Base-by-base conservation (phyloP, 805 yeast species). In the Candida glaebosa region DNA sequence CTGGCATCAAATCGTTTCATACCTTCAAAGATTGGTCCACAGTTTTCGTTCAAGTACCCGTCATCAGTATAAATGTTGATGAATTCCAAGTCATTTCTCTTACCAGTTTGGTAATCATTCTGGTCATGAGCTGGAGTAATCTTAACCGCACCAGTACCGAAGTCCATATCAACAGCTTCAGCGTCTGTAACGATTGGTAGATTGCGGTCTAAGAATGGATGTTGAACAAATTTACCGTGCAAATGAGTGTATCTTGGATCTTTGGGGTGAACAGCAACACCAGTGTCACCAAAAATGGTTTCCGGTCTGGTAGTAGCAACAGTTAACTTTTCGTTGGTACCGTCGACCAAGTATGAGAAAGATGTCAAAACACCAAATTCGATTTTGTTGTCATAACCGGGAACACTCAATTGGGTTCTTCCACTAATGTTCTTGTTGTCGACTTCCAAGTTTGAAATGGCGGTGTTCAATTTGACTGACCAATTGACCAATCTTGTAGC, bases 291-390 rank as follows among this genome's bases (percentile, higher is more conserved):
- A 57, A 93, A 91, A 52, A 93, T 69, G 45, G 99, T 93, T 72
- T 93, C 99, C 33, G 99, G 99, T 80, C 99, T 91, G 31, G 99
- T 93, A 38, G 99, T 93, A 26, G 99, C 99, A 50, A 93, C 96
- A 43, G 91, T 73, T 40, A 93, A 58, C 65, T 76, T 84, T 69
- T 93, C 99, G 49, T 85, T 91, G 12, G 90, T 81, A 37, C 73
- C 86, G 45, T 84, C 91, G 46, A 93, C 89, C 46, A 80, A 85
- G 64, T 93, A 93, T 16, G 96, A 95, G 63, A 88, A 88, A 17
- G 95, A 87, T n/a, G 98, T 93, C 60, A 93, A 74, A 15, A 87
- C 96, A 76, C 99, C 99, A 67, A 93, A 91, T 68, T 93, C 98
- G 46, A 93, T 81, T 60, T 85, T 85, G 55, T 85, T 80, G 34